Base-by-base conservation (phyloP, 1,139 yeast species). In the Geotrichum reessii region DNA sequence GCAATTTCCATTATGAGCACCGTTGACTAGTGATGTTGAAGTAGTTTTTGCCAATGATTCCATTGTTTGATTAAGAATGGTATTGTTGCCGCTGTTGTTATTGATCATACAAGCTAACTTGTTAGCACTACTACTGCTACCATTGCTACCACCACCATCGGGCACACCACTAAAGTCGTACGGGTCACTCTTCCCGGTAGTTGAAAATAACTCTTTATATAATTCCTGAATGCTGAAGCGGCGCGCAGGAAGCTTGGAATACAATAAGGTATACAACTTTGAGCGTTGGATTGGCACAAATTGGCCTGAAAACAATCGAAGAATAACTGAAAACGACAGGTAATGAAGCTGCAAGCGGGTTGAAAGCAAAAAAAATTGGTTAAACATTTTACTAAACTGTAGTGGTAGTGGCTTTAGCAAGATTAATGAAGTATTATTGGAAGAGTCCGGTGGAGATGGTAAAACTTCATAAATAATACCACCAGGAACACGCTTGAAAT, bases 401-500 rank as follows among this genome's bases (percentile, higher is more conserved):
- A 83, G 65, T 1, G 86, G 83, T 27, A 76, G 74, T 47, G 79
- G 79, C 46, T 67, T 60, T n/a, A 82, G 65, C 44, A 63, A 62
- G 17, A 76, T 63, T 42, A 66, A 64, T 52, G 56, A 58, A 6
- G 58, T 49, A 14, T n/a, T 47, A 47, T n/a, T n/a, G n/a, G 42
- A 14, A n/a, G 42, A 37, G n/a, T 14, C 42, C 42, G 42, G 2
- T 5, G 42, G 42, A 12, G 42, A 37, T 8, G 64, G 47, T 2
- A 63, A 61, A 5, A 71, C 67, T 19, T 73, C 73, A 60, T 88
- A 76, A 7, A 72, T 74, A 6, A 93, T 77, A 0, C 98, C 97
- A 1, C 97, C 96, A n/a, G 97, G 99, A 21, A 95, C 75, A 63
- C 99, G 77, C 59, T 81, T 83, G 11, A 91, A 84, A 68, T 92